phyloP scores from a whole-genome alignment of 352 stramenopile species.

The Phytophthora cryptogea region DNA sequence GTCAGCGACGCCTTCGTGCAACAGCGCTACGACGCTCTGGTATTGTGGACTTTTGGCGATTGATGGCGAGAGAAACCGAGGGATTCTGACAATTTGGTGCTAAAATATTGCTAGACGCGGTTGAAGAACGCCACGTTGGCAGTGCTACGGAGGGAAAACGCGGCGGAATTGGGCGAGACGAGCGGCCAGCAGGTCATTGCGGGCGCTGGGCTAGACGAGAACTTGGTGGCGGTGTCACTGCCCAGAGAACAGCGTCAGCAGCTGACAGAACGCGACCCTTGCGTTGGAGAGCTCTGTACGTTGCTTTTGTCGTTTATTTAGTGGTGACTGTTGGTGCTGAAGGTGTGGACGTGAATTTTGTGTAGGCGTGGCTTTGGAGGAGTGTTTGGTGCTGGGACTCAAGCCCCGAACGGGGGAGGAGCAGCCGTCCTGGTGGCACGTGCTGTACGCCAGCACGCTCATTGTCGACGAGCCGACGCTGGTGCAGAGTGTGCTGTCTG shows the following conservation, averaged over 20 bases:
- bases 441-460: conserved; percentile 75
- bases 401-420: conserved; percentile 44
- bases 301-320: conserved; percentile 3
- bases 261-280: conserved; percentile 60
- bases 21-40: conserved; percentile 66
- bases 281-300: conserved; percentile 67
- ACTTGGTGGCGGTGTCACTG: conserved; percentile 6
- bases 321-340: conserved; percentile 3
- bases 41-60: conserved; percentile 12
- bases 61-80: neutral
- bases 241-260: conserved; percentile 25
- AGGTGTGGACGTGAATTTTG: neutral
- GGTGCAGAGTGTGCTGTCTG: conserved; percentile 68
- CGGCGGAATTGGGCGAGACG: conserved; percentile 19
- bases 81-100: conserved; percentile 2
- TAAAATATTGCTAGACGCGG: conserved; percentile 39
- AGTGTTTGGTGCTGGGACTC: conserved; percentile 64
- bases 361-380: conserved; percentile 57
- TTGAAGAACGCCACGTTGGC: conserved; percentile 75
- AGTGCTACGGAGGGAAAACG: conserved; percentile 48
- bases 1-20: conserved; percentile 49
- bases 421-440: conserved; percentile 71
- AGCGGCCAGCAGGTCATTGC: conserved; percentile 4
- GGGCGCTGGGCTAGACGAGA: conserved; percentile 5
- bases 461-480: conserved; percentile 73